phyloP scores from a whole-genome alignment of 768 basidiomycete species.

The Gloeophyllum trabeum region DNA sequence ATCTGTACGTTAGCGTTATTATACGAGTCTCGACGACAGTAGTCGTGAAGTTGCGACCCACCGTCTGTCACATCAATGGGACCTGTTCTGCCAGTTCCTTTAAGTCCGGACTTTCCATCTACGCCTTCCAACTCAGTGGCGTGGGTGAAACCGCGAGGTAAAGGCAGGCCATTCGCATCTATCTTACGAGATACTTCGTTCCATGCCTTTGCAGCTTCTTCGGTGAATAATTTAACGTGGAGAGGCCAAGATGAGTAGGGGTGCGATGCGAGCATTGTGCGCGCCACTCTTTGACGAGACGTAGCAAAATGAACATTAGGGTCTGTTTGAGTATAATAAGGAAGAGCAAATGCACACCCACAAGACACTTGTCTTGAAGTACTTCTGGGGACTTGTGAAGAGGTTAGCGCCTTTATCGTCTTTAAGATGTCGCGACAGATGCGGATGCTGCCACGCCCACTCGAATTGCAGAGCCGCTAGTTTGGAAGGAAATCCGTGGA shows the following conservation, averaged over 20 bases:
- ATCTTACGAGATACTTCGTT: slow-evolving; percentile 15
- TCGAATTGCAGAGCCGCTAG: slow-evolving; percentile 71
- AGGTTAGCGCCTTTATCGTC: slow-evolving; percentile 30
- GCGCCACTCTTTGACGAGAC: slow-evolving; percentile 33
- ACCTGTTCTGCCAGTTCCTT: slow-evolving; percentile 40
- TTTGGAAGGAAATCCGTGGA: slow-evolving; percentile 74
- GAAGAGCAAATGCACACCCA: slow-evolving; percentile 15
- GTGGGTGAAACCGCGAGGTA: slow-evolving; percentile 43
- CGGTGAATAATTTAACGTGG: slow-evolving; percentile 64
- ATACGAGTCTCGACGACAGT: not conserved
- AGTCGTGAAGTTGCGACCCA: slow-evolving; percentile 14
- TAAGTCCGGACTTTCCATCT: slow-evolving; percentile 46
- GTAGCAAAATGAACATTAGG: slow-evolving; percentile 3
- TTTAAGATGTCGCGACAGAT: slow-evolving; percentile 54
- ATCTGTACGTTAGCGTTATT: not conserved
- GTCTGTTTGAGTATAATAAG: slow-evolving; percentile 1
- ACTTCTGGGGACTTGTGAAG: slow-evolving; percentile 16
- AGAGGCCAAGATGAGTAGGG: slow-evolving; percentile 70
- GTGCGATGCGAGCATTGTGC: slow-evolving; percentile 48
- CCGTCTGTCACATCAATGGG: slow-evolving; percentile 52
- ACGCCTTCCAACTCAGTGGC: slow-evolving; percentile 56
- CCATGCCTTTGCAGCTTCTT: slow-evolving; percentile 49
- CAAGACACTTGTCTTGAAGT: slow-evolving; percentile 35
- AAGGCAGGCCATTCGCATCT: slow-evolving; percentile 12
- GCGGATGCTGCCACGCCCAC: slow-evolving; percentile 81